Conservation (phyloP, 768 basidiomycete species). For the Leccinellum rugosiceps region DNA sequence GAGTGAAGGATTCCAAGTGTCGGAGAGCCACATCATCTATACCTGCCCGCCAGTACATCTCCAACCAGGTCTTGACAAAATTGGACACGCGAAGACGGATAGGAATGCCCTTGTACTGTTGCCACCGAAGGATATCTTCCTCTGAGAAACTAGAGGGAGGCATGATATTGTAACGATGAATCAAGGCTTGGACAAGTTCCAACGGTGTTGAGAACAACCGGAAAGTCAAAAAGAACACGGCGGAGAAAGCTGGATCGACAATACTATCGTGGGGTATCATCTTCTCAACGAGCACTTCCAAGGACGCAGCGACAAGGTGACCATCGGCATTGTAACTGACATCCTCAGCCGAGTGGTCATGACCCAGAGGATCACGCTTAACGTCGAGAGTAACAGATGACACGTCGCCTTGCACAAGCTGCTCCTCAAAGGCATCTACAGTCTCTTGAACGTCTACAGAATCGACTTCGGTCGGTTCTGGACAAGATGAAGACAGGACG, state of each 20-base stretch:
- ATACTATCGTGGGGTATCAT: conserved; percentile 94
- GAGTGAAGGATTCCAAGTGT: conserved; percentile 56
- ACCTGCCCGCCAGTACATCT: conserved; percentile 81
- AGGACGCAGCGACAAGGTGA: conserved; percentile 84
- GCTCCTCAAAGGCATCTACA: conserved; percentile 45
- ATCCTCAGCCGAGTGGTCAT: conserved; percentile 81
- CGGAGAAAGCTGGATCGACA: conserved; percentile 81
- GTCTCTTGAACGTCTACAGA: conserved; percentile 49
- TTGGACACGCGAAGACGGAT: conserved; percentile 90
- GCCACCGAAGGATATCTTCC: conserved; percentile 71
- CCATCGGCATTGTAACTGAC: conserved; percentile 91
- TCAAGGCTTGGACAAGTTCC: conserved; percentile 73
- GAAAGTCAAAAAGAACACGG: conserved; percentile 95
- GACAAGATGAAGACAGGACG: conserved; percentile 27
- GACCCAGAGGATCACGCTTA: conserved; percentile 43
- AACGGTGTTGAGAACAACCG: conserved; percentile 80
- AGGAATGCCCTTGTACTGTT: conserved; percentile 83
- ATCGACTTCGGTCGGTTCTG: conserved; percentile 41
- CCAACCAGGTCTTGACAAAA: conserved; percentile 92
- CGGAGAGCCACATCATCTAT: conserved; percentile 67
- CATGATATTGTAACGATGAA: conserved; percentile 78
- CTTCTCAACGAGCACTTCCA: conserved; percentile 90
- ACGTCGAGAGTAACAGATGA: conserved; percentile 43
- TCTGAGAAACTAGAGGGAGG: conserved; percentile 56
- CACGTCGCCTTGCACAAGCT: conserved; percentile 50